phyloP scores from a whole-genome alignment of 305 asterid genomes.

The Lippia alba region DNA sequence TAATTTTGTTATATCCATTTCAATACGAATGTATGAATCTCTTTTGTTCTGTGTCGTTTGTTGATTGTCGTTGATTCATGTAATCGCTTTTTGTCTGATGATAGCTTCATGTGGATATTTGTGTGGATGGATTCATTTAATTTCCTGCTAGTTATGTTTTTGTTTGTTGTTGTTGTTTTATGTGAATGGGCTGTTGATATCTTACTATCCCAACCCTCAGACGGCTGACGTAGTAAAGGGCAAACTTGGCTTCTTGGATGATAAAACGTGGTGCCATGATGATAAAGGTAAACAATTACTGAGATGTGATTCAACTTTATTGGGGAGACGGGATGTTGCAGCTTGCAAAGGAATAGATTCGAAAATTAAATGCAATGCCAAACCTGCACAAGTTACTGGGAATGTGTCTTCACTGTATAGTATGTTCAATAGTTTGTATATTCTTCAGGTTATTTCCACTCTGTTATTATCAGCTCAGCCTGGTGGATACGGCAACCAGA shows the following conservation, averaged over 20 bases:
- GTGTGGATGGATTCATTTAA: slow-evolving; percentile 20
- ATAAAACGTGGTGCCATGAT: slow-evolving; percentile 48
- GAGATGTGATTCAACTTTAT: slow-evolving; percentile 45
- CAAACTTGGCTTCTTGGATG: slow-evolving; percentile 46
- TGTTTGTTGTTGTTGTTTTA: slow-evolving; percentile 11
- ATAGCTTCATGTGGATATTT: slow-evolving; percentile 26
- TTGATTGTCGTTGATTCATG: slow-evolving; percentile 25
- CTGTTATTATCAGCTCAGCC: slow-evolving; percentile 60
- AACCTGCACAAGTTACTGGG: slow-evolving; percentile 46
- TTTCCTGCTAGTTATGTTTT: slow-evolving; percentile 24
- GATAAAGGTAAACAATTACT: slow-evolving; percentile 40
- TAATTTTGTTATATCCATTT: slow-evolving; percentile 35
- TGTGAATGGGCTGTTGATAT: slow-evolving; percentile 36
- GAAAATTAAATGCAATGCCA: slow-evolving; percentile 39
- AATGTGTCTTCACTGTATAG: slow-evolving; percentile 49
- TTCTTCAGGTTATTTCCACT: slow-evolving; percentile 71
- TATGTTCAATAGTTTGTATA: slow-evolving; percentile 63
- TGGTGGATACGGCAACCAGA: slow-evolving; percentile 55
- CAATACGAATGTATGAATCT: background rate
- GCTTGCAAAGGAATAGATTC: slow-evolving; percentile 42
- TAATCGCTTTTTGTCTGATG: slow-evolving; percentile 1
- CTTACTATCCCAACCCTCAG: slow-evolving; percentile 52
- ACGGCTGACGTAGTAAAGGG: slow-evolving; percentile 60
- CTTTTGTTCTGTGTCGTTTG: slow-evolving; percentile 10
- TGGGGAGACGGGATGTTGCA: slow-evolving; percentile 39